phyloP scores from a whole-genome alignment of 1,284 basidiomycete species.

The Rhodotorula sp. region DNA sequence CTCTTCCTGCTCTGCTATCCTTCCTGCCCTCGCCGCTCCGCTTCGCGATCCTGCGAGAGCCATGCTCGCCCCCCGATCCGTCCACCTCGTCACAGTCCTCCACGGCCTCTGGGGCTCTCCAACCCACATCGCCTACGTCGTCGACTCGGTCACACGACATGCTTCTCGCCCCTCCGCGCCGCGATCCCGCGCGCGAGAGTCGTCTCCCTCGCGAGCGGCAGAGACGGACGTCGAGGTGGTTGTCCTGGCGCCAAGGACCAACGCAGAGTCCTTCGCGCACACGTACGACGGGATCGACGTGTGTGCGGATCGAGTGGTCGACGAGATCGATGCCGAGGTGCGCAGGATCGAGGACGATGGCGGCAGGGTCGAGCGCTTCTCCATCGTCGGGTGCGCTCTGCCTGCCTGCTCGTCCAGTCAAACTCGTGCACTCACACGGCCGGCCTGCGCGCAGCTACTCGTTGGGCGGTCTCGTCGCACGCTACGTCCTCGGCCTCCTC shows the following conservation, averaged over 20 bases:
- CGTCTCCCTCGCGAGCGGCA: background rate
- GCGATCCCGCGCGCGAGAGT: background rate
- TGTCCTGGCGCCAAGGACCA: conserved; percentile 51
- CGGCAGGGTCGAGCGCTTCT: conserved; percentile 64
- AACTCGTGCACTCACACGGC: background rate
- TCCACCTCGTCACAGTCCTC: conserved; percentile 25
- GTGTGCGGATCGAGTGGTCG: conserved; percentile 66
- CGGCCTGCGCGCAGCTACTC: conserved; percentile 59
- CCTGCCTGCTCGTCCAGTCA: background rate
- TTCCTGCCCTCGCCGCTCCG: background rate
- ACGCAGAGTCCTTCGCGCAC: conserved; percentile 58
- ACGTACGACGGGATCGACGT: conserved; percentile 66
- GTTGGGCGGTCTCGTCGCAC: conserved; percentile 73
- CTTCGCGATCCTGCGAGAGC: background rate
- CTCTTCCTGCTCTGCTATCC: background rate
- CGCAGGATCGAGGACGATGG: conserved; percentile 56
- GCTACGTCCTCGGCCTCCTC: conserved; percentile 73
- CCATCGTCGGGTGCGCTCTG: conserved; percentile 59
- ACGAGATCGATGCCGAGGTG: conserved; percentile 57
- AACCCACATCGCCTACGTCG: conserved; percentile 35
- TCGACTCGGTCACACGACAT: conserved; percentile 14
- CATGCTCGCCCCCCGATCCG: background rate
- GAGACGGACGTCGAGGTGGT: conserved; percentile 18
- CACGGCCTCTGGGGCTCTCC: conserved; percentile 40
- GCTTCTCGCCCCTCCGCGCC: background rate